phyloP scores from a whole-genome alignment of 2,329 filamentous ascomycete species.

The Aspergillus calidoustus region DNA sequence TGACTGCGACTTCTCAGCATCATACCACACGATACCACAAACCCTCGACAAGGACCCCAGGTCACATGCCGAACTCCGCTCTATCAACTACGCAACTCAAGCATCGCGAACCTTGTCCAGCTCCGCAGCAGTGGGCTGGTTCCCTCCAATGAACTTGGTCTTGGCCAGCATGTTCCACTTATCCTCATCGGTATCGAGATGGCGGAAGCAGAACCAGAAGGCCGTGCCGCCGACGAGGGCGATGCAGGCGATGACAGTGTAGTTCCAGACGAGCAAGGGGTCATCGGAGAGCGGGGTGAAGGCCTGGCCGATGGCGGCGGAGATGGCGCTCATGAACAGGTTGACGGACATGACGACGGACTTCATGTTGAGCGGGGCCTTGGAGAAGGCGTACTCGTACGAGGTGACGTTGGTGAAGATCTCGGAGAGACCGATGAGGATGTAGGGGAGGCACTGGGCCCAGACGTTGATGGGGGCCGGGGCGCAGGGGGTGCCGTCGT shows the following conservation, averaged over 20 bases:
- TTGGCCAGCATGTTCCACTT: conserved; percentile 58
- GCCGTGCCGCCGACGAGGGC: conserved; percentile 64
- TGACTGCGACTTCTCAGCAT: no score
- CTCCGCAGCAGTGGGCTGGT: background rate
- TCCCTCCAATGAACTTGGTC: conserved; percentile 21
- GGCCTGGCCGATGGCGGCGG: conserved; percentile 71
- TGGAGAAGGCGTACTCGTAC: conserved; percentile 77
- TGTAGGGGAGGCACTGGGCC: conserved; percentile 55
- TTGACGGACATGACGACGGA: conserved; percentile 72
- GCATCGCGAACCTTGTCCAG: background rate
- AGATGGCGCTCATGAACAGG: conserved; percentile 72
- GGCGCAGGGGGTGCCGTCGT: conserved; percentile 37
- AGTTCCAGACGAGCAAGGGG: conserved; percentile 74
- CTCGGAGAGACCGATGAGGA: conserved; percentile 61
- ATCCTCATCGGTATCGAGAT: conserved; percentile 71
- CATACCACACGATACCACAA: no score
- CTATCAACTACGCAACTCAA: no score
- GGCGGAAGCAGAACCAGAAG: conserved; percentile 71
- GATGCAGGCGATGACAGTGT: conserved; percentile 65
- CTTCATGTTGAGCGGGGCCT: conserved; percentile 79
- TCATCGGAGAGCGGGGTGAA: conserved; percentile 66
- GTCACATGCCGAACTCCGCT: no score
- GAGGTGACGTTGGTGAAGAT: conserved; percentile 65
- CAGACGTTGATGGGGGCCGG: conserved; percentile 68
- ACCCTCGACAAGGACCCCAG: no score